Conservation (phyloP, 176 grass and related monocot genomes). For the Zoysia japonica region DNA sequence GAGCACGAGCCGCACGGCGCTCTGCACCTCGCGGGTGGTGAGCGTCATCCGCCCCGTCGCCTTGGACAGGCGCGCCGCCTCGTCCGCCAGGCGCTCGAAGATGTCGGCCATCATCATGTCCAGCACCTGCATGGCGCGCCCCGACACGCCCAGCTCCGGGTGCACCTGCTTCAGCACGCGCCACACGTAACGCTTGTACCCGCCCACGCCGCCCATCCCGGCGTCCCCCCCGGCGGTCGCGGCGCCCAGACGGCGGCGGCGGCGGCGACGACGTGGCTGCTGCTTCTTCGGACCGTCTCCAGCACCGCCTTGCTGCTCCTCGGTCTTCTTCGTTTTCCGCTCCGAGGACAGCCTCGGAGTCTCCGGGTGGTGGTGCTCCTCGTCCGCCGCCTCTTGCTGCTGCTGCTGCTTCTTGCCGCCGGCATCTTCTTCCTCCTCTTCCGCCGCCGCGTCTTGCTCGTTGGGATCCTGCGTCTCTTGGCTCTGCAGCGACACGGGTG, state of each 20-base stretch:
- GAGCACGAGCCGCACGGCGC: slow-evolving; percentile 62
- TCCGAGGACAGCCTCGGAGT: slow-evolving; percentile 23
- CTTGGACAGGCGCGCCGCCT: slow-evolving; percentile 59
- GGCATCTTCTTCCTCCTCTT: background rate
- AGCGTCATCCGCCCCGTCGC: slow-evolving; percentile 37
- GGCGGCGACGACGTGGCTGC: background rate
- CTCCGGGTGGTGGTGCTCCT: background rate
- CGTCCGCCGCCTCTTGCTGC: background rate
- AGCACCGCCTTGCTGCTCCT: background rate
- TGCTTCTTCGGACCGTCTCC: background rate
- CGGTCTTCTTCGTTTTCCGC: background rate
- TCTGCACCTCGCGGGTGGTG: slow-evolving; percentile 62
- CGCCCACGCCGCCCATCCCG: slow-evolving; percentile 46
- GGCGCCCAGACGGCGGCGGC: background rate
- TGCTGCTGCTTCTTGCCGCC: background rate
- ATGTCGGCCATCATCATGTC: slow-evolving; percentile 87
- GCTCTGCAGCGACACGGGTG: slow-evolving; percentile 25
- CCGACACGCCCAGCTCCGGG: slow-evolving; percentile 59
- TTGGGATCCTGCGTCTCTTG: slow-evolving; percentile 44
- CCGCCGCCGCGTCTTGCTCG: background rate
- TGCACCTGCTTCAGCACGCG: slow-evolving; percentile 93
- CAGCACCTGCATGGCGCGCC: slow-evolving; percentile 65
- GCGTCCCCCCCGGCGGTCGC: background rate
- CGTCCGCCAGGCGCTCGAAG: slow-evolving; percentile 76
- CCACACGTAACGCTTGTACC: slow-evolving; percentile 87